Evolutionary conservation across 2,329 filamentous ascomycete species (phyloP).

Genomic region (Aspergillus glaucus): DNA sequence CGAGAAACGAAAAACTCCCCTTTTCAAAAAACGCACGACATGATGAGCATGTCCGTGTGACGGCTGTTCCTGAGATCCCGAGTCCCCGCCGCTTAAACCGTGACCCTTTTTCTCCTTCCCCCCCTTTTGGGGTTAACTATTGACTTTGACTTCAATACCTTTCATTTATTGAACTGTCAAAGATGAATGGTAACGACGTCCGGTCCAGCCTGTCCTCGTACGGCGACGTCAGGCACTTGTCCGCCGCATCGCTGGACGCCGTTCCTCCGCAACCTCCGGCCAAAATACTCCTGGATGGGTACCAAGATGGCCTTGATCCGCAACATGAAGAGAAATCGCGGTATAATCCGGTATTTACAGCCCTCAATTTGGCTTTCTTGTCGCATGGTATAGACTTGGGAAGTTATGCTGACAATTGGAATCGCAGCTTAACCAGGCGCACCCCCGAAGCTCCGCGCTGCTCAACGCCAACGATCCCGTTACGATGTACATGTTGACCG

Average conservation of each 20-base stretch:
- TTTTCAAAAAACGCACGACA: constrained; percentile 1
- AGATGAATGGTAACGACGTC: constrained; percentile 30
- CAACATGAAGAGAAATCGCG: constrained; percentile 51
- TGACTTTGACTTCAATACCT: neutral
- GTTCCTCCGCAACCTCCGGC: constrained; percentile 25
- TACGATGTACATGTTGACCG: constrained; percentile 83
- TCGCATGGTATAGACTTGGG: no score
- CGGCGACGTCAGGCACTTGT: constrained; percentile 34
- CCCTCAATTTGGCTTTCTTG: no score
- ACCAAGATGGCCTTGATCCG: constrained; percentile 51
- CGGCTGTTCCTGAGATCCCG: constrained; percentile 10
- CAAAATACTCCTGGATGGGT: constrained; percentile 54
- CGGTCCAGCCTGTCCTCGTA: constrained; percentile 38
- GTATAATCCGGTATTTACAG: constrained; percentile 51
- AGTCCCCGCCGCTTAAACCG: constrained; percentile 3
- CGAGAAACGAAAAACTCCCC: neutral
- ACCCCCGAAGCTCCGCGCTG: constrained; percentile 31
- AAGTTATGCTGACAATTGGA: neutral
- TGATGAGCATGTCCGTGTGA: constrained; percentile 8
- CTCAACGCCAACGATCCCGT: constrained; percentile 53
- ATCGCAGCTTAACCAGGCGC: constrained; percentile 47
- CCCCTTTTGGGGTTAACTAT: constrained; percentile 2
- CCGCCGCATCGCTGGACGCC: constrained; percentile 28
- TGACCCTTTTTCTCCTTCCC: constrained; percentile 2
- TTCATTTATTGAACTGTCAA: constrained; percentile 8